Conservation (phyloP, 768 basidiomycete genomes). For the Russula sp. region DNA sequence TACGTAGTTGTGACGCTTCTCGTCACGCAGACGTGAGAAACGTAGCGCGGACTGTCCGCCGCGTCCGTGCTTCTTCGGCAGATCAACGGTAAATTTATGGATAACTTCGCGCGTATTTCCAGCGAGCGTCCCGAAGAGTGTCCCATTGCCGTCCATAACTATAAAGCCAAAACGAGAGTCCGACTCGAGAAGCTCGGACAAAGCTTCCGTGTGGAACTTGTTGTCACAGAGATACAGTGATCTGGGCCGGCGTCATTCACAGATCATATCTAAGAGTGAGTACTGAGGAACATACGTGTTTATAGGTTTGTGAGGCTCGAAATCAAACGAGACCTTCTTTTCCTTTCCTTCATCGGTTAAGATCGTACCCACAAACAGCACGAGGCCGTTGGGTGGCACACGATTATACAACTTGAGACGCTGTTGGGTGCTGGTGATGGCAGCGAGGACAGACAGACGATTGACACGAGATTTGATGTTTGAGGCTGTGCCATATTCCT, state of each 20-base stretch:
- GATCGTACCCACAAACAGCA: slow-evolving; percentile 97
- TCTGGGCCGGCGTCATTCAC: slow-evolving; percentile 41
- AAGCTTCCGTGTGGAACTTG: slow-evolving; percentile 98
- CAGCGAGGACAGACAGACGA: slow-evolving; percentile 94
- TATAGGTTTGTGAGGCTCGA: slow-evolving; percentile 98
- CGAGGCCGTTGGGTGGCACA: slow-evolving; percentile 94
- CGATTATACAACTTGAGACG: slow-evolving; percentile 95
- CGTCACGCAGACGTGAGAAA: slow-evolving; percentile 98
- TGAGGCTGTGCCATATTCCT: slow-evolving; percentile 98
- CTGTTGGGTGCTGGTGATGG: slow-evolving; percentile 97
- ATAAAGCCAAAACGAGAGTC: slow-evolving; percentile 99
- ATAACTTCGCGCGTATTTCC: slow-evolving; percentile 97
- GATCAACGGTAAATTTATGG: slow-evolving; percentile 98
- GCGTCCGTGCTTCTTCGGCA: slow-evolving; percentile 99
- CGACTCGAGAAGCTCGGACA: slow-evolving; percentile 93
- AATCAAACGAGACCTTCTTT: slow-evolving; percentile 98
- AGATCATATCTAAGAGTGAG: neutral
- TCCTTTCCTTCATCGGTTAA: slow-evolving; percentile 98
- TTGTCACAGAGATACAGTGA: slow-evolving; percentile 99
- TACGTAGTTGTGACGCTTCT: slow-evolving; percentile 99
- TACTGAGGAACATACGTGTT: slow-evolving; percentile 69
- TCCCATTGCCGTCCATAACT: slow-evolving; percentile 99
- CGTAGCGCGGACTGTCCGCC: slow-evolving; percentile 99
- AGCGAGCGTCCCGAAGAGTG: slow-evolving; percentile 91
- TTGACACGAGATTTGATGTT: slow-evolving; percentile 99